A percentile compares a stretch with the other conserved stretches of the same genome.
Conservation (phyloP, 331 rosid genomes). For the Dryas integrifolia region DNA sequence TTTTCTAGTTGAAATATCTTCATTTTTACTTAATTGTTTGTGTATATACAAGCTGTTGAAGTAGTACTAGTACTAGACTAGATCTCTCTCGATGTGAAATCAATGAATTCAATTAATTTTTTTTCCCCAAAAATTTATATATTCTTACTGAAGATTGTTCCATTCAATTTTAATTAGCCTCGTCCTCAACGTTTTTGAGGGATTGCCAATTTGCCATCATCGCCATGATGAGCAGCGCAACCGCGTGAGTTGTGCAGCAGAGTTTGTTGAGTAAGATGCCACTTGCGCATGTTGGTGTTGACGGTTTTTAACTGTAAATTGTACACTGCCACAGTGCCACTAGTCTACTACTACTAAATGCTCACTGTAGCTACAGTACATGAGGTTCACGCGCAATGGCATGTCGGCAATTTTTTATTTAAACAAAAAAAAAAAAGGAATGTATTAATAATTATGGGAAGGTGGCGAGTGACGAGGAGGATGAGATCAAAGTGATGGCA, state of each 20-base stretch:
- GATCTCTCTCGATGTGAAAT: not conserved
- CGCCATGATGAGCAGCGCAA: not conserved
- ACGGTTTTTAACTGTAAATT: slow-evolving; percentile 41
- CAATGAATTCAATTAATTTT: slow-evolving; percentile 9
- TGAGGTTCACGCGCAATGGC: slow-evolving; percentile 26
- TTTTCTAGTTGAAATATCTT: not conserved
- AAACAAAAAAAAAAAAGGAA: not conserved
- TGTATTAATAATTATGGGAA: not conserved
- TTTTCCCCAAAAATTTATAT: no score
- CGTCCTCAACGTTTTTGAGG: not conserved
- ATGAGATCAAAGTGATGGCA: no score
- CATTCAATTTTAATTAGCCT: not conserved
- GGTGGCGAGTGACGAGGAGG: not conserved
- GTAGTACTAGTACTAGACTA: not conserved
- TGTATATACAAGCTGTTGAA: slow-evolving; percentile 2
- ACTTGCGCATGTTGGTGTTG: slow-evolving; percentile 28
- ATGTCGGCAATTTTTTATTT: not conserved
- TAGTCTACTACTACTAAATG: not conserved
- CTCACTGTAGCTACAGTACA: not conserved
- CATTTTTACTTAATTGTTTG: not conserved
- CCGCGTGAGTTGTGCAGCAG: slow-evolving; percentile 35
- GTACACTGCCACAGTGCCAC: not conserved
- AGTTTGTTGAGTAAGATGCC: slow-evolving; percentile 26
- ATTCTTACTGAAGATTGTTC: not conserved
- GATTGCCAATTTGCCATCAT: no score